Evolutionary conservation across 2,329 filamentous ascomycete species (phyloP), one percentile per base, ranked within the genome.

Genomic region (Talaromyces sp.): DNA sequence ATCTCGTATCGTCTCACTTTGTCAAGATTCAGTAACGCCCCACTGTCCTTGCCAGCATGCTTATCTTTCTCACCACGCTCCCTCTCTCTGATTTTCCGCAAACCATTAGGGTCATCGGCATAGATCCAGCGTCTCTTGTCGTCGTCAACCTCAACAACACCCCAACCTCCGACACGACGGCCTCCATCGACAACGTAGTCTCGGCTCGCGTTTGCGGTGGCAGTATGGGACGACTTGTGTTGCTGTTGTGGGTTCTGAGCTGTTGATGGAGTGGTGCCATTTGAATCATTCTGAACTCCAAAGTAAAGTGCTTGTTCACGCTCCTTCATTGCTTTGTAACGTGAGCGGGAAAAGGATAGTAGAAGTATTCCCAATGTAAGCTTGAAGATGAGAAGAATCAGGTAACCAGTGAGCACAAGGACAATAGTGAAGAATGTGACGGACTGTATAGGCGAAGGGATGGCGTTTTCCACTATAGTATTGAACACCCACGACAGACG

Each of bases 61-160:
- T 82, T 85, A 63, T 84, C 83, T 61, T 82, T 83, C 6, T 81
- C 82, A 65, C 83, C 78, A 67, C 84, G 83, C 62, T 87, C 85
- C 62, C 85, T 84, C 61, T 86, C 85, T 62, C 85, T 84, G 53
- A 81, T 69, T 60, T 86, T 84, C 61, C 80, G 79, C 66, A 88
- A 69, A 0, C 85, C 88, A 40, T 94, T 90, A 0, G 82, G 79
- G 70, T 95, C 90, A 70, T 96, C 94, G 3, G 84, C 85, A 69
- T 96, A 95, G 17, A 99, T 90, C 85, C 89, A 89, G 56, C 87
- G 80, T 63, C 89, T 81, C 69, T 92, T 87, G 48, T 97, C 92
- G 37, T 97, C 93, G 28, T 89, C 89, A 0, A 97, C 84, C 69
- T 97, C 94, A 0, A 96, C 86, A 1, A 89, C 84, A 0, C 91